Evolutionary conservation across 805 yeast genomes (phyloP).

Genomic region (Yamadazyma takamatsuzukensis): DNA sequence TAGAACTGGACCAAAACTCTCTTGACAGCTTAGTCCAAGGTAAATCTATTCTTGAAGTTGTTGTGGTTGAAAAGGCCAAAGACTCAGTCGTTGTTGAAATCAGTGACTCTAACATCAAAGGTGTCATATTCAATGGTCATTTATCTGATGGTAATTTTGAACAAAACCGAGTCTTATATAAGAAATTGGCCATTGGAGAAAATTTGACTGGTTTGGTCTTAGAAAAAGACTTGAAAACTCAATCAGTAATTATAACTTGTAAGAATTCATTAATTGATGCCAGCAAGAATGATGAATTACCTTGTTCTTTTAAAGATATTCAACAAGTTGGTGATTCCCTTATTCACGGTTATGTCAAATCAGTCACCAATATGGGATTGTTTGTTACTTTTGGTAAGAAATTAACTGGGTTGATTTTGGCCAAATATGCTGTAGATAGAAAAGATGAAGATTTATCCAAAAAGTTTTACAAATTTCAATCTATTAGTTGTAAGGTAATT

Average conservation of each 20-base stretch:
- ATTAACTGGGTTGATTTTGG: constrained; percentile 78
- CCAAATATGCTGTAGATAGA: constrained; percentile 61
- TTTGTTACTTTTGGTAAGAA: constrained; percentile 79
- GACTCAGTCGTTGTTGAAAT: constrained; percentile 69
- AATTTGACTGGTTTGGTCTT: constrained; percentile 59
- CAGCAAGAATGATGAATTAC: constrained; percentile 52
- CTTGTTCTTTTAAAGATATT: constrained; percentile 58
- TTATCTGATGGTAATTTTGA: constrained; percentile 73
- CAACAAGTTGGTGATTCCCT: constrained; percentile 30
- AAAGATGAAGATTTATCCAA: constrained; percentile 49
- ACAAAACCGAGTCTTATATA: constrained; percentile 63
- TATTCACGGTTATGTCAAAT: constrained; percentile 72
- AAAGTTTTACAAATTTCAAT: constrained; percentile 61
- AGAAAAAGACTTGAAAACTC: constrained; percentile 59
- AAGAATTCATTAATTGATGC: constrained; percentile 67
- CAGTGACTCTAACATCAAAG: constrained; percentile 50
- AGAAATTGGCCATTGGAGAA: constrained; percentile 62
- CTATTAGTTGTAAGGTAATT: constrained; percentile 64
- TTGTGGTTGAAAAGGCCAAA: constrained; percentile 70
- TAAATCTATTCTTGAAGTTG: constrained; percentile 54
- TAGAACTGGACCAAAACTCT: constrained; percentile 46
- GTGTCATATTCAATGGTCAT: constrained; percentile 72
- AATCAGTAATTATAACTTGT: constrained; percentile 58
- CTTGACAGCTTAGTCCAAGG: constrained; percentile 55
- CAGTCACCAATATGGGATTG: constrained; percentile 75